Percentiles rank a stretch among this genome's conserved stretches.
Conservation (phyloP, 2,329 filamentous ascomycete species). For the Hymenoscyphus linearis region DNA sequence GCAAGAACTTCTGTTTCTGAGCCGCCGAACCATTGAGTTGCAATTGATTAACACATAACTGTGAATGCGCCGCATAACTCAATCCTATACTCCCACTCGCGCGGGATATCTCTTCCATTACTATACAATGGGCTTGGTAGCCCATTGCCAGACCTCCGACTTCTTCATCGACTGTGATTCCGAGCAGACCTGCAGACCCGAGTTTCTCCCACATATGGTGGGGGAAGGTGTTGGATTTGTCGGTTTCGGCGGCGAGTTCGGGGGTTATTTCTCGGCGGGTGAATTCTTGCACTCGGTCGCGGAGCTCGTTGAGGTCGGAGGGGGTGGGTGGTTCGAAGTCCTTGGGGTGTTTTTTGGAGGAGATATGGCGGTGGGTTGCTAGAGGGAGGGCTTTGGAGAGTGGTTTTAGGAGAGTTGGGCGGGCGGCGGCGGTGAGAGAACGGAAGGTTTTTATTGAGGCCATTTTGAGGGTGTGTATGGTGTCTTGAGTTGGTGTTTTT, state of each 20-base stretch:
- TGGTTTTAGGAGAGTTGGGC: slow-evolving; percentile 19
- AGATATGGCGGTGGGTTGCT: slow-evolving; percentile 44
- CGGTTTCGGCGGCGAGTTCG: slow-evolving; percentile 75
- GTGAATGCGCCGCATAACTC: slow-evolving; percentile 92
- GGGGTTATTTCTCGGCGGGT: slow-evolving; percentile 80
- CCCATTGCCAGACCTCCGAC: slow-evolving; percentile 88
- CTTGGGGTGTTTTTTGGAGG: slow-evolving; percentile 65
- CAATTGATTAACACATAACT: slow-evolving; percentile 94
- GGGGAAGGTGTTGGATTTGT: slow-evolving; percentile 83
- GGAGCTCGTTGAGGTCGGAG: slow-evolving; percentile 46
- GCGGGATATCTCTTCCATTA: slow-evolving; percentile 90
- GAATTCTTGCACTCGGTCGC: slow-evolving; percentile 64
- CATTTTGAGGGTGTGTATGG: slow-evolving; percentile 18
- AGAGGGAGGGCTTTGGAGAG: slow-evolving; percentile 25
- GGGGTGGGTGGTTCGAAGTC: slow-evolving; percentile 52
- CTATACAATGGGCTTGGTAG: slow-evolving; percentile 92
- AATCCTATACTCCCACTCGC: slow-evolving; percentile 80
- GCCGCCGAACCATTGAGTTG: slow-evolving; percentile 76
- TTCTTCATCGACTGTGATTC: slow-evolving; percentile 88
- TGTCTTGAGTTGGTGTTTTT: neutral
- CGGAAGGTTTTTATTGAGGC: slow-evolving; percentile 24
- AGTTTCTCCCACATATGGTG: slow-evolving; percentile 89
- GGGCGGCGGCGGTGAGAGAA: slow-evolving; percentile 13
- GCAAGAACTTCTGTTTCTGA: slow-evolving; percentile 78
- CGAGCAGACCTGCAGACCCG: slow-evolving; percentile 84